Evolutionary conservation across 1,284 basidiomycete species (phyloP).

Genomic region (Veloboletus limbatus): DNA sequence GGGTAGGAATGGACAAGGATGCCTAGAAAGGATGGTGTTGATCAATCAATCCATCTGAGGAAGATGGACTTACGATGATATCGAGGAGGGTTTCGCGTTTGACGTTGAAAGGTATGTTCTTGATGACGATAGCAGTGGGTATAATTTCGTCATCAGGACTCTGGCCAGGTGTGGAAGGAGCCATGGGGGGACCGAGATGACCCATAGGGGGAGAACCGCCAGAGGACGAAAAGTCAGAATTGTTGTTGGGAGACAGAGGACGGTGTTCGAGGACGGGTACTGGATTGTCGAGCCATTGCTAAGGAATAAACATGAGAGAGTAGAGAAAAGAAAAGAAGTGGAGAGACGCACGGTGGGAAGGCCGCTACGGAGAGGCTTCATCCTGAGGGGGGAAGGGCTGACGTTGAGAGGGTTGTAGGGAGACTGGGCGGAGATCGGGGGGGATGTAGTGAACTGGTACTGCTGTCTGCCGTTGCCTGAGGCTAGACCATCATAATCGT

Average conservation of each 20-base stretch:
- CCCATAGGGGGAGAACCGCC: conserved; percentile 73
- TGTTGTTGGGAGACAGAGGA: conserved; percentile 79
- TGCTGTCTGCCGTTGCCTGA: conserved; percentile 48
- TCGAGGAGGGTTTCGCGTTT: conserved; percentile 93
- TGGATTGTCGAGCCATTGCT: conserved; percentile 80
- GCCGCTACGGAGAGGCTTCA: conserved; percentile 61
- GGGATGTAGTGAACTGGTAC: conserved; percentile 69
- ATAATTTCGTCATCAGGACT: conserved; percentile 88
- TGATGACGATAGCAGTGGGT: conserved; percentile 99
- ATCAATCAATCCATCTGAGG: conserved; percentile 12
- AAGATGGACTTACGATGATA: conserved; percentile 76
- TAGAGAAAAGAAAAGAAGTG: conserved; percentile 10
- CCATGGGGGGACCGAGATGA: conserved; percentile 51
- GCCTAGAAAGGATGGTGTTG: conserved; percentile 47
- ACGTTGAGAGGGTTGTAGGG: conserved; percentile 62
- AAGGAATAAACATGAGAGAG: conserved; percentile 15
- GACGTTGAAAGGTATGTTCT: conserved; percentile 99
- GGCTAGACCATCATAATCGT: conserved; percentile 69
- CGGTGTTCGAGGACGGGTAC: conserved; percentile 57
- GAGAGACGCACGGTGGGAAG: conserved; percentile 63
- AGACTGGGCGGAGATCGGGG: conserved; percentile 60
- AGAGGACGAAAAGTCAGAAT: conserved; percentile 80
- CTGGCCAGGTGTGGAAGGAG: conserved; percentile 47
- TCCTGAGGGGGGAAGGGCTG: conserved; percentile 68
- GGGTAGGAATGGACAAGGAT: conserved; percentile 91